Conservation (phyloP, 2,329 filamentous ascomycete species). For the Parascedosporium putredinis region DNA sequence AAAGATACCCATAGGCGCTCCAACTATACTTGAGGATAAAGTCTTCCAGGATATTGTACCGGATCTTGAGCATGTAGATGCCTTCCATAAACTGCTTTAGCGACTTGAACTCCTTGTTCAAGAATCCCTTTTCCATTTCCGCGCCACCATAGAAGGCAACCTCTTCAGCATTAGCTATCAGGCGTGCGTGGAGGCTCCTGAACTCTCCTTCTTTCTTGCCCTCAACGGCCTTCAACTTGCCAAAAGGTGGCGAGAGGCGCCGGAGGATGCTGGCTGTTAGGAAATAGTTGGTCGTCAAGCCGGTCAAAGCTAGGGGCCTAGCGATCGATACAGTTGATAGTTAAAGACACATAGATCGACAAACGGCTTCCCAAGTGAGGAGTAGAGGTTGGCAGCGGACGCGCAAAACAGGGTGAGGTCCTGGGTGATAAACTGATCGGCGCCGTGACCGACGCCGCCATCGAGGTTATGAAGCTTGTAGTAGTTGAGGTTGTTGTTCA, state of each 20-base stretch:
- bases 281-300: constrained; percentile 86
- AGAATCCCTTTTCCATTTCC: constrained; percentile 85
- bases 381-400: constrained; percentile 84
- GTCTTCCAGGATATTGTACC: constrained; percentile 97
- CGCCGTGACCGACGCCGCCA: constrained; percentile 80
- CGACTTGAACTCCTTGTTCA: constrained; percentile 86
- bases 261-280: constrained; percentile 83
- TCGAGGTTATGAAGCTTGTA: constrained; percentile 92
- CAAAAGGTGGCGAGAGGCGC: constrained; percentile 85
- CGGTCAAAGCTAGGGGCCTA: constrained; percentile 83
- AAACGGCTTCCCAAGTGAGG: constrained; percentile 91
- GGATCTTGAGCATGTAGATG: constrained; percentile 94
- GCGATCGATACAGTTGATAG: constrained; percentile 86
- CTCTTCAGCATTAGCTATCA: constrained; percentile 96
- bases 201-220: constrained; percentile 94
- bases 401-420: constrained; percentile 93
- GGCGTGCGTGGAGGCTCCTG: constrained; percentile 74
- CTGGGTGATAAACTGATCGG: constrained; percentile 96
- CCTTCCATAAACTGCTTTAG: constrained; percentile 96
- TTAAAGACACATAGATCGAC: constrained; percentile 98
- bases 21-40: constrained; percentile 97
- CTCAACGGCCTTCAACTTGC: constrained; percentile 92
- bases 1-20: constrained; percentile 93
- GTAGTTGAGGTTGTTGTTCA: constrained; percentile 91
- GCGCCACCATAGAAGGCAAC: constrained; percentile 95